A percentile compares a stretch with the other conserved stretches of the same genome.
These are phyloP conservation scores for Dothistroma septosporum DNA, from an alignment of 2,329 filamentous ascomycete species.

Conservation along the genomic window DNA sequence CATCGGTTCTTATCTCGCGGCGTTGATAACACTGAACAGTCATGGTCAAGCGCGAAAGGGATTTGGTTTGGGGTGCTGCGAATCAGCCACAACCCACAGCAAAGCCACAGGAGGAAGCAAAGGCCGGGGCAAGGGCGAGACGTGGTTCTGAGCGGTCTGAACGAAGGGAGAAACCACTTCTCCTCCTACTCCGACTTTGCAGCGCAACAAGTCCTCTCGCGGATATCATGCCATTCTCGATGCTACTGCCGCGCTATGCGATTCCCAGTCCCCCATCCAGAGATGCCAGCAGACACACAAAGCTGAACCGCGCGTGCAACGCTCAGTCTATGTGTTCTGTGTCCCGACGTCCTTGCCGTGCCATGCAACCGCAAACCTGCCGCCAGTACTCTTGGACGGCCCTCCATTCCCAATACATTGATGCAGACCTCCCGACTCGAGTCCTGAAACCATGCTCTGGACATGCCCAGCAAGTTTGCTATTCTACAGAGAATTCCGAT, in stretches of 20 bases:
- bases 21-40: constrained; percentile 1
- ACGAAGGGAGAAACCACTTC: not conserved
- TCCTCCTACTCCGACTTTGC: not conserved
- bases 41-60: not conserved
- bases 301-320: constrained; percentile 5
- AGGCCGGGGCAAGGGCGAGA: too few species aligned
- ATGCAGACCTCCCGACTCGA: not conserved
- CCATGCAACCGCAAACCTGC: constrained; percentile 1
- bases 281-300: constrained; percentile 4
- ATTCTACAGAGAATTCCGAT: not conserved
- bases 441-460: not conserved
- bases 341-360: not conserved
- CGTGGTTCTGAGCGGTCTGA: not conserved
- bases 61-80: not conserved
- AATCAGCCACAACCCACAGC: too few species aligned
- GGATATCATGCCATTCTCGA: not conserved
- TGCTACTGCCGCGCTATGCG: constrained; percentile 2
- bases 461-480: not conserved
- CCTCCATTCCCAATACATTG: not conserved
- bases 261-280: not conserved
- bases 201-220: not conserved
- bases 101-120: not conserved
- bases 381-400: constrained; percentile 2
- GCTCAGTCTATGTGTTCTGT: constrained; percentile 2
- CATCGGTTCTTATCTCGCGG: not conserved